Base-by-base conservation (phyloP, 2,329 filamentous ascomycete species). In the Blastomyces gilchristii region DNA sequence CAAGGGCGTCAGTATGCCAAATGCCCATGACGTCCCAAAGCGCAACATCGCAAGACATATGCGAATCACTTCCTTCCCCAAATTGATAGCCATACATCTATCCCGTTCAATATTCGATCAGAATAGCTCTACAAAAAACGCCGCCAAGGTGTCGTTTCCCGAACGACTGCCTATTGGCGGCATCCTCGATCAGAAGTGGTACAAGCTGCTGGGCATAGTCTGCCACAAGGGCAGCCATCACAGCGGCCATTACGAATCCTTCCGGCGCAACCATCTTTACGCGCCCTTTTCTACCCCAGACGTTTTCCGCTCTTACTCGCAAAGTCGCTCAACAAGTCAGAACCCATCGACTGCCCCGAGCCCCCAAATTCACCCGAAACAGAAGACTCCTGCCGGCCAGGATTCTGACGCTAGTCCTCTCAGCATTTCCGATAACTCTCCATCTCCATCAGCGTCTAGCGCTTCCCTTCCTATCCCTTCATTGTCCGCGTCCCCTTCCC, bases 161-260 rank as follows among this genome's bases (percentile, higher is more conserved):
- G 93, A 97, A 74, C 82, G 83, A n/a, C 76, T 99, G 2, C 85
- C 89, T 0, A 79, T 99, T 2, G 94, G 94, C 0, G 86, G 91
- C 0, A 79, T 97, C 31, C 77, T 94, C 53, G 83, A 88, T 63
- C 86, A 88, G 70, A 88, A 86, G 67, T 88, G 84, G 72, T 99
- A 97, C 76, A 90, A 87, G 69, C 81, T 99, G 5, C 82, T 96
- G 0, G 91, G 88, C 14, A 85, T 96, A 45, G 91, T 99, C 45
- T 96, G 90, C 28, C 94, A 99, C 73, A 96, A 96, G 71, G 94
- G 94, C 47, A 95, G 90, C 66, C 94, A 99, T 73, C 88, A 96
- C 71, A 96, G 91, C 70, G 94, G 94, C 0, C 94, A 99, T 73
- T 99, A 99, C 77, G 94, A 99, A 74, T 93, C 91, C 0, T 97